These are phyloP conservation scores for Vitellaria paradoxa DNA, from an alignment of 179 eudicot genomes.

Conservation along the genomic window DNA sequence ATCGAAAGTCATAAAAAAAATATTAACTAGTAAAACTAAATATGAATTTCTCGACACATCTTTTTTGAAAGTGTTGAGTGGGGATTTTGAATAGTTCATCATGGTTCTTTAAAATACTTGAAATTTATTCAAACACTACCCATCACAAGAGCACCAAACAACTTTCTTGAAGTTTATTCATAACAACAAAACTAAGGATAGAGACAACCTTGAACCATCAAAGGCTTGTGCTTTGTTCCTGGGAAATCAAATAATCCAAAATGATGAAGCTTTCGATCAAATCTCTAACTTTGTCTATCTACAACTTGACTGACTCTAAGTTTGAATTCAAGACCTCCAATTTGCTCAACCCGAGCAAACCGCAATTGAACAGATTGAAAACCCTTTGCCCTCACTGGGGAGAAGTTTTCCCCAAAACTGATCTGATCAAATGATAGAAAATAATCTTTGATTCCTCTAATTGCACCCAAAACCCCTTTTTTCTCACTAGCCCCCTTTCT, in stretches of 20 bases:
- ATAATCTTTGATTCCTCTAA: constrained; percentile 52
- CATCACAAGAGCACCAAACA: too few relatives aligned
- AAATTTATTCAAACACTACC: too few relatives aligned
- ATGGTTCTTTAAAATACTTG: too few relatives aligned
- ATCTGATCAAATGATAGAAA: constrained; percentile 32
- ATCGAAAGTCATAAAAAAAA: too few relatives aligned
- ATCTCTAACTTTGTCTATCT: constrained; percentile 70
- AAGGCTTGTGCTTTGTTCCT: constrained; percentile 52
- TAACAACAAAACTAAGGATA: too few relatives aligned
- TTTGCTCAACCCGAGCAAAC: constrained; percentile 40
- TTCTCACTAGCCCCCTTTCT: constrained; percentile 61
- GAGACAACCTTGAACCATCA: constrained; percentile 14
- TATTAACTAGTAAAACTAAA: too few relatives aligned
- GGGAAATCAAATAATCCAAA: constrained; percentile 60
- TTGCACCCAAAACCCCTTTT: constrained; percentile 38
- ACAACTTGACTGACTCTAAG: constrained; percentile 26
- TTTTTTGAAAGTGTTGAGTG: too few relatives aligned
- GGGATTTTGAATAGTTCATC: too few relatives aligned
- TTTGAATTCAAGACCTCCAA: constrained; percentile 45
- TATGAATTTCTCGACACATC: too few relatives aligned
- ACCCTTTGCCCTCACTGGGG: constrained; percentile 69
- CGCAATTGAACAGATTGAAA: constrained; percentile 58
- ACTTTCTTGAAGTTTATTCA: too few relatives aligned
- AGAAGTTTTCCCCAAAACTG: constrained; percentile 64
- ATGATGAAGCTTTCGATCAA: constrained; percentile 54